phyloP scores from a whole-genome alignment of 208 protist genomes.

The Sergeia podlipaevii region DNA sequence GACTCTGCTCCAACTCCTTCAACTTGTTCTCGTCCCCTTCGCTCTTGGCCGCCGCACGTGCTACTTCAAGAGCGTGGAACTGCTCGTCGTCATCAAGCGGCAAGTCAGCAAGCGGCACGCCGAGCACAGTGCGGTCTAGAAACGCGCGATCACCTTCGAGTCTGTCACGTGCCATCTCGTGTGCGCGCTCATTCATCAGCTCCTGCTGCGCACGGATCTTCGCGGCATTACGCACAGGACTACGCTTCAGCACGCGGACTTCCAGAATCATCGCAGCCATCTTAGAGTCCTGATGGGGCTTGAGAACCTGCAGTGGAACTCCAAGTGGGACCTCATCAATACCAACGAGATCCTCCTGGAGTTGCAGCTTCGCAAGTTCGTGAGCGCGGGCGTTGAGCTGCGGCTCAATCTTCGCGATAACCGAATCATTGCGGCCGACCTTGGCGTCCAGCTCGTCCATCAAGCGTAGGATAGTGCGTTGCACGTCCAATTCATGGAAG shows the following conservation, averaged over 20 bases:
- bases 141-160: conserved; percentile 47
- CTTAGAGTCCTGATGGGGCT: conserved; percentile 53
- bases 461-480: conserved; percentile 41
- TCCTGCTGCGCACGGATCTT: conserved; percentile 41
- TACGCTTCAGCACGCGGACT: conserved; percentile 53
- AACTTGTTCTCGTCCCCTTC: conserved; percentile 16
- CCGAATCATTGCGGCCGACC: conserved; percentile 8
- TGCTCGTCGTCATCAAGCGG: conserved; percentile 45
- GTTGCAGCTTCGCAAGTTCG: conserved; percentile 52
- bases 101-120: conserved; percentile 48
- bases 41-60: conserved; percentile 29
- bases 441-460: conserved; percentile 46
- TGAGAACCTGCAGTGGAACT: conserved; percentile 52
- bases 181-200: conserved; percentile 49
- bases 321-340: conserved; percentile 43
- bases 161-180: conserved; percentile 35
- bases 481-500: conserved; percentile 49
- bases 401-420: conserved; percentile 37
- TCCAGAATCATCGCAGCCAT: conserved; percentile 34
- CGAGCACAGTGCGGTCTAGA: conserved; percentile 33
- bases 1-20: conserved; percentile 37
- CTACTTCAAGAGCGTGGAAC: conserved; percentile 55
- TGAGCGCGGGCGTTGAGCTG: conserved; percentile 54
- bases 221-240: conserved; percentile 38
- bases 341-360: conserved; percentile 50